These are phyloP conservation scores for Phoma sp. DNA, from an alignment of 2,329 filamentous ascomycete species.

Conservation along the genomic window DNA sequence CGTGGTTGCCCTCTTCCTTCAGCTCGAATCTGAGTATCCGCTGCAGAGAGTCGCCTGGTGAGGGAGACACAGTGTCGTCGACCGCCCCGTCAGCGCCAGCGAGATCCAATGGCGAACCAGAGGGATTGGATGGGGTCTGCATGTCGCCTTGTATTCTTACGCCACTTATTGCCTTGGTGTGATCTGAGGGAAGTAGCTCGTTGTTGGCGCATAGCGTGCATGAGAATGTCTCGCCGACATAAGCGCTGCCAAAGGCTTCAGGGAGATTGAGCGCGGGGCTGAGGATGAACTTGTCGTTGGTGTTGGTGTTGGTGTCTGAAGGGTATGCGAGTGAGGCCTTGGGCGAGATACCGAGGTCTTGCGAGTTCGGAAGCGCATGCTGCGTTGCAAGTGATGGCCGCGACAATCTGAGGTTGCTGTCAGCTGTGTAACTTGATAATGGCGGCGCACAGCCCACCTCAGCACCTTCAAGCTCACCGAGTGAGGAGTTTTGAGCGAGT, in stretches of 20 bases:
- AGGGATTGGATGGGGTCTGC: slow-evolving; percentile 83
- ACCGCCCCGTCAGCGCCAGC: slow-evolving; percentile 52
- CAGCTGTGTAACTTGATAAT: slow-evolving; percentile 53
- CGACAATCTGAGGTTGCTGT: slow-evolving; percentile 67
- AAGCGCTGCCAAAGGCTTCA: slow-evolving; percentile 89
- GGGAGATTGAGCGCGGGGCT: slow-evolving; percentile 77
- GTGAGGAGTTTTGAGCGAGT: slow-evolving; percentile 65
- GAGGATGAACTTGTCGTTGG: slow-evolving; percentile 61
- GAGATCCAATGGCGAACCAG: slow-evolving; percentile 64
- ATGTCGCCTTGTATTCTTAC: slow-evolving; percentile 90
- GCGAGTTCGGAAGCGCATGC: slow-evolving; percentile 64
- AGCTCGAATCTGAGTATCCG: slow-evolving; percentile 84
- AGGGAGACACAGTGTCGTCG: slow-evolving; percentile 49
- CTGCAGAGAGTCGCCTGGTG: slow-evolving; percentile 73
- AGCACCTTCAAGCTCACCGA: slow-evolving; percentile 83
- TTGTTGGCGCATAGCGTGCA: slow-evolving; percentile 98
- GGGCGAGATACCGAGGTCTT: slow-evolving; percentile 58
- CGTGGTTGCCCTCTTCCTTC: slow-evolving; percentile 92
- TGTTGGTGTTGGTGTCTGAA: slow-evolving; percentile 52
- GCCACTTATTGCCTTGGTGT: slow-evolving; percentile 66
- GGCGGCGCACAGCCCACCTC: slow-evolving; percentile 65
- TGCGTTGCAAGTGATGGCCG: slow-evolving; percentile 78
- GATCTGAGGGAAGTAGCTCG: slow-evolving; percentile 60
- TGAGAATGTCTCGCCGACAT: slow-evolving; percentile 92
- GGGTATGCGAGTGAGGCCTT: slow-evolving; percentile 75